Percentiles rank a stretch among this genome's conserved stretches.
Evolutionary conservation across 2,329 filamentous ascomycete genomes (phyloP).

Genomic region (Hymenoscyphus occultus): DNA sequence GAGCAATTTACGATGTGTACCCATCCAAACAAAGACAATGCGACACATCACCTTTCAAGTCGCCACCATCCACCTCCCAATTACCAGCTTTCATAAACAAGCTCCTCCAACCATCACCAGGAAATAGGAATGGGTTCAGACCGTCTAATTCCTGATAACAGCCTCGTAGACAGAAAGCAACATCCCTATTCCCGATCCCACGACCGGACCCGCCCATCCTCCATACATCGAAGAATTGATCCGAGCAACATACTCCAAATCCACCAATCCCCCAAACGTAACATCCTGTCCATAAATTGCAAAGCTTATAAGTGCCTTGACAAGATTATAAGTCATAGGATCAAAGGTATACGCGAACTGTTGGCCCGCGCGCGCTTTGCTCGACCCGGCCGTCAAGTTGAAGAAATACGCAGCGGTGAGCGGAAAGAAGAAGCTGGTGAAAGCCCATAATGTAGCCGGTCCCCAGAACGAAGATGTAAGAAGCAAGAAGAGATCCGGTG

Average conservation of each 20-base stretch:
- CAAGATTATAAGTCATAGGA: constrained; percentile 85
- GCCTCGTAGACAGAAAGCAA: constrained; percentile 75
- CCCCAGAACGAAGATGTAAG: constrained; percentile 80
- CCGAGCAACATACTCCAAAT: constrained; percentile 55
- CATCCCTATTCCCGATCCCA: constrained; percentile 65
- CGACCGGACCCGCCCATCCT: constrained; percentile 66
- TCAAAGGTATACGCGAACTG: constrained; percentile 64
- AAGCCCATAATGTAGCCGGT: constrained; percentile 71
- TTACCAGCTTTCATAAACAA: too few species aligned
- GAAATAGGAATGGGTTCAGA: background rate
- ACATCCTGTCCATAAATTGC: constrained; percentile 72
- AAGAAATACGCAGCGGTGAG: constrained; percentile 79
- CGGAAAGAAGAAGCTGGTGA: constrained; percentile 70
- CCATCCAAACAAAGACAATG: too few species aligned
- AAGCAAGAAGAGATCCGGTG: constrained; percentile 80
- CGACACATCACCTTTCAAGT: too few species aligned
- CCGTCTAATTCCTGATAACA: constrained; percentile 61
- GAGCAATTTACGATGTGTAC: too few species aligned
- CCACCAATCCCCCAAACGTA: constrained; percentile 60
- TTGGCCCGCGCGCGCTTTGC: constrained; percentile 44
- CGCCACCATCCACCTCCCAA: too few species aligned
- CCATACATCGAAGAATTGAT: constrained; percentile 68
- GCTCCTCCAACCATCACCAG: background rate
- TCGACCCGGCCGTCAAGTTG: constrained; percentile 61
- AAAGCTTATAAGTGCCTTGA: constrained; percentile 78